A percentile compares a stretch with the other conserved stretches of the same genome.
Evolutionary conservation across 495 filamentous ascomycete species (phyloP).

Genomic region (Daldinia childiae): DNA sequence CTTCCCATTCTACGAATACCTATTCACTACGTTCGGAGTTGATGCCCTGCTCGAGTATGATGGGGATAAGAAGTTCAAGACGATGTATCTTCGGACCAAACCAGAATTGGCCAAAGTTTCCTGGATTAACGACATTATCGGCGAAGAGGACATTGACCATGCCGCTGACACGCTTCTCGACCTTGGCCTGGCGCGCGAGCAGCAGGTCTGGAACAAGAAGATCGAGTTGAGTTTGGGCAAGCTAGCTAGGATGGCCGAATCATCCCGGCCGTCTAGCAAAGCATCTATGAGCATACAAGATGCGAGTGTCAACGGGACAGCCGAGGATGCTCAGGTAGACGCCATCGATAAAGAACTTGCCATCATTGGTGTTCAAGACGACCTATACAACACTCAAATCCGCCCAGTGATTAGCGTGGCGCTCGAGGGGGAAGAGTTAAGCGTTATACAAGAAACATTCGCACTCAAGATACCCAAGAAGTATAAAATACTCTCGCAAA

Average conservation of each 20-base stretch:
- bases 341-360: slow-evolving; percentile 69
- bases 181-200: slow-evolving; percentile 71
- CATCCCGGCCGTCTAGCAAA: slow-evolving; percentile 49
- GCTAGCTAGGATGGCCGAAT: slow-evolving; percentile 74
- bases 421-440: slow-evolving; percentile 80
- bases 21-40: slow-evolving; percentile 71
- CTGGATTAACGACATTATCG: slow-evolving; percentile 91
- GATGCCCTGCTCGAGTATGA: slow-evolving; percentile 73
- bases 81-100: slow-evolving; percentile 75
- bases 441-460: slow-evolving; percentile 76
- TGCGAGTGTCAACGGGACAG: slow-evolving; percentile 33
- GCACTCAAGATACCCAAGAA: slow-evolving; percentile 64
- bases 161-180: slow-evolving; percentile 73
- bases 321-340: slow-evolving; percentile 50
- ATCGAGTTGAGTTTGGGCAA: slow-evolving; percentile 90
- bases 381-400: slow-evolving; percentile 64
- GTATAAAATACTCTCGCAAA: slow-evolving; percentile 67
- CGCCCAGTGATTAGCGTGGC: slow-evolving; percentile 67
- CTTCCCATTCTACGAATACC: slow-evolving; percentile 77
- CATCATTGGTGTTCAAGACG: slow-evolving; percentile 77
- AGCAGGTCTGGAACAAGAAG: slow-evolving; percentile 86
- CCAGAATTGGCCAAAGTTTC: slow-evolving; percentile 76
- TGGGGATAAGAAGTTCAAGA: slow-evolving; percentile 71
- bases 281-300: slow-evolving; percentile 42
- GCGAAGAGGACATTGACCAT: slow-evolving; percentile 73